Evolutionary conservation across 139 green algal genomes (phyloP), one percentile per base, ranked within the genome.

Genomic region (Coelastrella sp.): DNA sequence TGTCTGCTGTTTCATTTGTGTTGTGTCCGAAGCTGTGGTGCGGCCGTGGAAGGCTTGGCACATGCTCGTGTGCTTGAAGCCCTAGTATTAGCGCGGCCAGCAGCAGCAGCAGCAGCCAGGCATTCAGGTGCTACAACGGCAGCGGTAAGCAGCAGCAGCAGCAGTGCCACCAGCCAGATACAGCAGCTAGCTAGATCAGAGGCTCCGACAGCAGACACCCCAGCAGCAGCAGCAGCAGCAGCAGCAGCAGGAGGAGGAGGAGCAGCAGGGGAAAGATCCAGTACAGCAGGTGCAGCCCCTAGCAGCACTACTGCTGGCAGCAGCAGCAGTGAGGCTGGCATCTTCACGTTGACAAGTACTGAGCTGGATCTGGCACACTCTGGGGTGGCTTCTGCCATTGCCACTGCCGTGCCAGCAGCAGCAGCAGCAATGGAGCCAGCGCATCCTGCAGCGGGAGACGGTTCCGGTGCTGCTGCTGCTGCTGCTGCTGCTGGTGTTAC

Each of bases 31-130:
- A 80, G 83, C 66, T 88, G 19, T 79, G 83, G 83, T n/a, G 66
- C 66, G 57, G 94, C 95, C 0, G 79, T 96, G 47, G 94, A 96
- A 79, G 96, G 95, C 5, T 79, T 94, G 7, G 93, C 95, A 0
- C 66, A 92, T 60, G 94, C 95, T 3, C 88, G 92, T 11, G 8
- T 94, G 3, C 59, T 96, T 61, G 89, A 95, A n/a, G 91, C 92
- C 3, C 92, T 97, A 75, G 23, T 90, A 7, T 11, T 73, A 64
- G 73, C 73, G 20, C 57, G 73, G 7, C 58, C 22, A 71, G 65
- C 32, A 61, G 23, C 83, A 88, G 66, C 47, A 73, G 66, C 64
- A 76, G 11, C 14, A 23, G 75, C 61, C 32, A 20, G 60, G 8
- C 13, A 5, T 13, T 10, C 81, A 77, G 3, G 17, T 59, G 6